These are phyloP conservation scores for Erysimum cheiri DNA, from an alignment of 441 rosid genomes.

Conservation along the genomic window DNA sequence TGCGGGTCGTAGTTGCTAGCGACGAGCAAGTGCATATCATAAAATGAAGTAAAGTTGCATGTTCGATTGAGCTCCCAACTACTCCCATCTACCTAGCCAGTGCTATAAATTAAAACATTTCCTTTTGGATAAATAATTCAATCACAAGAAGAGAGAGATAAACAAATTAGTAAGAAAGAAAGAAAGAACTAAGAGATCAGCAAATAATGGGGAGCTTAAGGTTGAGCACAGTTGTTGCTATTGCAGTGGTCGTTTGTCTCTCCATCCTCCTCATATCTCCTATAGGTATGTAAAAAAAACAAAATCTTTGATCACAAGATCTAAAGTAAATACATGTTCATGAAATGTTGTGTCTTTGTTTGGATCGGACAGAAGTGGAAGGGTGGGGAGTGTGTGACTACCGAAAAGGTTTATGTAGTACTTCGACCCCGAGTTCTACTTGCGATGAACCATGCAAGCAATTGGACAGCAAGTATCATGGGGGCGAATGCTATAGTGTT, in stretches of 20 bases:
- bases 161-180: not conserved
- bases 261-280: not conserved
- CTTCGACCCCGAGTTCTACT: not conserved
- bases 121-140: not conserved
- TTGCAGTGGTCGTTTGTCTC: not conserved
- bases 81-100: too few species aligned
- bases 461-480: not conserved
- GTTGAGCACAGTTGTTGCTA: not conserved
- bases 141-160: not conserved
- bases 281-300: not conserved
- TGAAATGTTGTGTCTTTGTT: not conserved
- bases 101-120: not conserved
- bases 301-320: not conserved
- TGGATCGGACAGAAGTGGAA: not conserved
- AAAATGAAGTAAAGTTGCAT: too few species aligned
- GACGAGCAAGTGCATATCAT: too few species aligned
- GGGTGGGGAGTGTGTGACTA: too few species aligned
- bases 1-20: too few species aligned
- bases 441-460: not conserved
- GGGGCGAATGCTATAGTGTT: not conserved
- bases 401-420: not conserved
- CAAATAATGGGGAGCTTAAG: not conserved
- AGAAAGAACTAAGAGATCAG: not conserved
- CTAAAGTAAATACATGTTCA: not conserved
- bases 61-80: too few species aligned